Conservation (phyloP, 768 basidiomycete genomes). For the Hericium alpestre region DNA sequence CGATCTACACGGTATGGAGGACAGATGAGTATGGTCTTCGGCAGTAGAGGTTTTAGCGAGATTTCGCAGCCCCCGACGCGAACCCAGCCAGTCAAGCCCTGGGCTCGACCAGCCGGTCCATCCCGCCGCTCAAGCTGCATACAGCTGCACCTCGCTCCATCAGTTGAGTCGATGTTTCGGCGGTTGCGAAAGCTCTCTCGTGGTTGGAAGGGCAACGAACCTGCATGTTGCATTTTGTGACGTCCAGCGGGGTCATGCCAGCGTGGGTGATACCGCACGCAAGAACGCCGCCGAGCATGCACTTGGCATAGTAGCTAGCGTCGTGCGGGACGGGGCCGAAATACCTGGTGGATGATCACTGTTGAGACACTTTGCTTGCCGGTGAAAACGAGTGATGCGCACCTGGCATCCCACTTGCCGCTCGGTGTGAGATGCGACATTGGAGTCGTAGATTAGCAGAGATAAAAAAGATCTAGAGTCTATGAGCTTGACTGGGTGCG, state of each 20-base stretch:
- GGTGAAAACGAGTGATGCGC: conserved; percentile 2
- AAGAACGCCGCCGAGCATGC: conserved; percentile 78
- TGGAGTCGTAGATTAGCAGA: conserved; percentile 15
- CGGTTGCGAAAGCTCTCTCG: no score
- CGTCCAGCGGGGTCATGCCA: conserved; percentile 78
- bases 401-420: conserved; percentile 74
- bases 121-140: no score
- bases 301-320: conserved; percentile 67
- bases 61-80: no score
- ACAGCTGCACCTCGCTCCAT: no score
- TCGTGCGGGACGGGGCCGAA: conserved; percentile 71
- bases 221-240: conserved; percentile 91
- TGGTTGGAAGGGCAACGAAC: conserved; percentile 24
- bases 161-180: no score
- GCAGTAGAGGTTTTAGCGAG: background rate
- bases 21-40: background rate
- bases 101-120: no score
- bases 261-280: conserved; percentile 89
- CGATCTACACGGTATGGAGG: conserved; percentile 40
- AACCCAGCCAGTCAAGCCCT: no score
- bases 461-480: conserved; percentile 19
- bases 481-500: conserved; percentile 19
- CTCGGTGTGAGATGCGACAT: conserved; percentile 43
- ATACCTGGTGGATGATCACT: conserved; percentile 24
- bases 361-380: background rate